A percentile compares a stretch with the other conserved stretches of the same genome.
phyloP scores from a whole-genome alignment of 345 rosid genomes.

The Iberis pinnata region DNA sequence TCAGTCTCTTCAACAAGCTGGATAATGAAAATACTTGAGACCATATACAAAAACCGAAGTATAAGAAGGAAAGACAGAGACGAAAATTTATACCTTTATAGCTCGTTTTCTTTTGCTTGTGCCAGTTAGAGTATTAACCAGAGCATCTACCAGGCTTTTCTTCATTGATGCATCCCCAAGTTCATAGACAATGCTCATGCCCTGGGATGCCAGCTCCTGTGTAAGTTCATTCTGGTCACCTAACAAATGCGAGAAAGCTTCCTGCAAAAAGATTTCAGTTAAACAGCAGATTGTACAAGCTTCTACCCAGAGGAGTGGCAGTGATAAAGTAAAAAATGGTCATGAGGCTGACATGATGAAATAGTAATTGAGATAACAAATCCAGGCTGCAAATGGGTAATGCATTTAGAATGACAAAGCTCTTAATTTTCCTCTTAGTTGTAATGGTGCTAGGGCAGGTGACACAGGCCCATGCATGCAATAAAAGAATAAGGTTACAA shows the following conservation, averaged over 20 bases:
- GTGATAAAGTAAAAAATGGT: not conserved
- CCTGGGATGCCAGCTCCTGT: constrained; percentile 95
- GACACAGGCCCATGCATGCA: not conserved
- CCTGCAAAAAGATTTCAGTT: constrained; percentile 44
- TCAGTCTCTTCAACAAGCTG: constrained; percentile 88
- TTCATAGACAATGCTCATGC: constrained; percentile 95
- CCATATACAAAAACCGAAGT: constrained; percentile 16
- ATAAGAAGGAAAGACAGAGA: constrained; percentile 21
- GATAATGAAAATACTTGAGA: constrained; percentile 21
- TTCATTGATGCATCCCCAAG: constrained; percentile 90
- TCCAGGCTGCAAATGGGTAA: constrained; percentile 14
- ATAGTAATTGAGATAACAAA: not conserved
- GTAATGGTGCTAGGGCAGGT: constrained; percentile 9
- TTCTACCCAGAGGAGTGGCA: constrained; percentile 7
- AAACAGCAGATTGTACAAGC: constrained; percentile 19
- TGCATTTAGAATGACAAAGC: constrained; percentile 13
- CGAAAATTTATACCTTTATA: constrained; percentile 56
- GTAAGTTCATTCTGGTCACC: constrained; percentile 95
- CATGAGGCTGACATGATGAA: not conserved
- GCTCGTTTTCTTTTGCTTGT: constrained; percentile 95
- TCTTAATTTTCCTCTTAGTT: constrained; percentile 4
- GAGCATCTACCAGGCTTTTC: constrained; percentile 76
- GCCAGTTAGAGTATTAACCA: constrained; percentile 79
- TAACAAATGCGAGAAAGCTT: constrained; percentile 82
- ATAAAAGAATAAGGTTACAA: constrained; percentile 1